phyloP scores from a whole-genome alignment of 2,329 filamentous ascomycete genomes.

The Ceratocystiopsis minuta region DNA sequence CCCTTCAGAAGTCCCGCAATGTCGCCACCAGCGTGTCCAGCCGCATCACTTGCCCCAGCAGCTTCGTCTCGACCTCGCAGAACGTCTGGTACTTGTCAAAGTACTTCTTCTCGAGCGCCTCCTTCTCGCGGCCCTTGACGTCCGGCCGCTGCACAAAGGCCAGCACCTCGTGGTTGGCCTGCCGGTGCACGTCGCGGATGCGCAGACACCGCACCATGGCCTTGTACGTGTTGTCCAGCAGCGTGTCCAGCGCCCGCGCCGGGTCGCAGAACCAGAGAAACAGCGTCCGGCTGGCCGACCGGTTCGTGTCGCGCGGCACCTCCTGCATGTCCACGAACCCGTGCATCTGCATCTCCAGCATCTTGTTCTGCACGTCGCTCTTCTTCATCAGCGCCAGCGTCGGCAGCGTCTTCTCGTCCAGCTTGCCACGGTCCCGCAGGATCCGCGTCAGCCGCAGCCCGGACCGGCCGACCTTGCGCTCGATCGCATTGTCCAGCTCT shows the following conservation, averaged over 20 bases:
- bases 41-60: conserved; percentile 61
- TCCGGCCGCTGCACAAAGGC: conserved; percentile 72
- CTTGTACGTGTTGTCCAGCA: conserved; percentile 75
- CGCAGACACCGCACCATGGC: conserved; percentile 74
- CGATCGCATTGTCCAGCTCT: conserved; percentile 68
- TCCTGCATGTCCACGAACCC: conserved; percentile 87
- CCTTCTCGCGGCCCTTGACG: conserved; percentile 67
- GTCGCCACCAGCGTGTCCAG: conserved; percentile 74
- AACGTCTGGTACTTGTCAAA: conserved; percentile 42
- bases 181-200: conserved; percentile 58
- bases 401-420: conserved; percentile 84
- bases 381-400: conserved; percentile 69
- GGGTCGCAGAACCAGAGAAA: conserved; percentile 87
- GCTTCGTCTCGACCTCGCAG: conserved; percentile 48
- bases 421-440: conserved; percentile 67
- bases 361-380: conserved; percentile 65
- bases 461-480: conserved; percentile 55
- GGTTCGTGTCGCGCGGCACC: conserved; percentile 71
- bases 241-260: conserved; percentile 47
- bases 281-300: conserved; percentile 65
- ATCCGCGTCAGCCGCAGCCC: conserved; percentile 75
- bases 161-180: conserved; percentile 53
- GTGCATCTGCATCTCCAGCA: conserved; percentile 69
- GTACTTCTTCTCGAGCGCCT: conserved; percentile 59
- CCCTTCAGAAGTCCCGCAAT: conserved; percentile 52